Conservation (phyloP, 2,329 filamentous ascomycete species). For the Sporothrix phasma region DNA sequence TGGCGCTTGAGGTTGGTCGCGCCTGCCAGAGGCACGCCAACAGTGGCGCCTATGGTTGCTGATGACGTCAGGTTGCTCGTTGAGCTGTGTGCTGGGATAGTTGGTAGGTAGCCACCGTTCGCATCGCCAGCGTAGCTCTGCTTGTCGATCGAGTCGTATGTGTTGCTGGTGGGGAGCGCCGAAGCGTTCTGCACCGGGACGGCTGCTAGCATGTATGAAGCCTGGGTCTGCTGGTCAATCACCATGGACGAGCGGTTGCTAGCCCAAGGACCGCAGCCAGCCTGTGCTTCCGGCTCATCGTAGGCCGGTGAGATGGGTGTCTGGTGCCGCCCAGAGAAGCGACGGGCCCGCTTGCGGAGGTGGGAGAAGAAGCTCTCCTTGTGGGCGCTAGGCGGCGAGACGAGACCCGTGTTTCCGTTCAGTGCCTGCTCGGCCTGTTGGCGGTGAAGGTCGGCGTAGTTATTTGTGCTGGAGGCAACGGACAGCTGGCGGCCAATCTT, state of each 20-base stretch:
- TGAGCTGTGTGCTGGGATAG: constrained; percentile 45
- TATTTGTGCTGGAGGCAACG: constrained; percentile 81
- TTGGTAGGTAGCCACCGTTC: constrained; percentile 27
- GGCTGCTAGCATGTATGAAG: constrained; percentile 15
- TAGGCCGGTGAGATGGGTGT: constrained; percentile 66
- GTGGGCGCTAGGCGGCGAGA: constrained; percentile 66
- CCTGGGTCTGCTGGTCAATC: constrained; percentile 45
- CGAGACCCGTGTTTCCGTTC: constrained; percentile 67
- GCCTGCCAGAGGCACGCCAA: constrained; percentile 22
- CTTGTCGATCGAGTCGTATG: constrained; percentile 52
- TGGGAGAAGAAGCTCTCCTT: constrained; percentile 99
- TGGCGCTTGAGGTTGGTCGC: constrained; percentile 51
- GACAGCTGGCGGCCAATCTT: constrained; percentile 95
- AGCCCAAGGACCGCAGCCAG: constrained; percentile 81
- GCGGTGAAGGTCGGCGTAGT: constrained; percentile 81
- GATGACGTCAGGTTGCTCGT: constrained; percentile 23
- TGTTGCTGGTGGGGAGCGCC: constrained; percentile 43
- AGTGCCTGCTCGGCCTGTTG: constrained; percentile 86
- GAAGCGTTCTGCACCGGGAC: constrained; percentile 31
- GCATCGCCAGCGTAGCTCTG: constrained; percentile 24
- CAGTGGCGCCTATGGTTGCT: not conserved
- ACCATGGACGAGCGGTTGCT: constrained; percentile 78
- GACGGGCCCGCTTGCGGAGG: constrained; percentile 80
- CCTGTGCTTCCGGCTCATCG: constrained; percentile 88
- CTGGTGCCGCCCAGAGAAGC: constrained; percentile 86